Conservation (phyloP, 352 stramenopile species). For the Achlya hypogyna region DNA sequence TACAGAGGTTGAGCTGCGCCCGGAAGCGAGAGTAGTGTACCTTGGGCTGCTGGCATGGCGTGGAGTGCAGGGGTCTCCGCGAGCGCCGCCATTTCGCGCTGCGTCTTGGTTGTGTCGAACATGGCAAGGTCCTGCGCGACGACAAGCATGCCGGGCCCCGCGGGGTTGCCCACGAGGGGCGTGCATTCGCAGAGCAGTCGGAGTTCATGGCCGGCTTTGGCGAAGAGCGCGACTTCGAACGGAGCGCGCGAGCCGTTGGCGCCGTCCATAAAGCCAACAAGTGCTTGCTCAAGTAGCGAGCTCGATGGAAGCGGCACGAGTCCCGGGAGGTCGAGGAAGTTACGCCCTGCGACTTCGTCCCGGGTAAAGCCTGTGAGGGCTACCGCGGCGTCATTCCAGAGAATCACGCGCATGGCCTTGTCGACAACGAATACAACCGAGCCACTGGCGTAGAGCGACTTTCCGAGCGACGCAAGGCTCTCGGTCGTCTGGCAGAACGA, state of each 20-base stretch:
- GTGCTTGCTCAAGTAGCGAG: constrained; percentile 42
- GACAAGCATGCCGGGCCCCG: constrained; percentile 73
- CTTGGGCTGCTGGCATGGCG: constrained; percentile 1
- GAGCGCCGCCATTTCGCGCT: constrained; percentile 11
- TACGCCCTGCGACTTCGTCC: constrained; percentile 73
- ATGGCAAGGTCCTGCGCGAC: constrained; percentile 53
- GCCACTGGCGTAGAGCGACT: constrained; percentile 70
- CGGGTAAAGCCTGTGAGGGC: constrained; percentile 58
- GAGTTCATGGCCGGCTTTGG: constrained; percentile 48
- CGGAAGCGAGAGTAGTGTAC: background rate
- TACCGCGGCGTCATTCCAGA: constrained; percentile 79
- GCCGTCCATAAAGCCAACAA: constrained; percentile 27
- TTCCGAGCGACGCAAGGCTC: constrained; percentile 70
- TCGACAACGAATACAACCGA: constrained; percentile 76
- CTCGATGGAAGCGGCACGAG: constrained; percentile 51
- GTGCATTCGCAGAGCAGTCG: constrained; percentile 61
- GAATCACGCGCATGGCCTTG: constrained; percentile 74
- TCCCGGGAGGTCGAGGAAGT: constrained; percentile 61
- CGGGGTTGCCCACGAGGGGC: constrained; percentile 58
- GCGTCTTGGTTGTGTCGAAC: background rate
- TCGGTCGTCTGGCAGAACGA: constrained; percentile 65
- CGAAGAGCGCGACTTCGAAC: constrained; percentile 40
- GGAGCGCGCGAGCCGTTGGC: background rate
- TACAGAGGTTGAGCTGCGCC: background rate
- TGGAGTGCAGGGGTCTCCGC: constrained; percentile 11